Base-by-base conservation (phyloP, 2,329 filamentous ascomycete genomes). In the Sporothrix schenckii region DNA sequence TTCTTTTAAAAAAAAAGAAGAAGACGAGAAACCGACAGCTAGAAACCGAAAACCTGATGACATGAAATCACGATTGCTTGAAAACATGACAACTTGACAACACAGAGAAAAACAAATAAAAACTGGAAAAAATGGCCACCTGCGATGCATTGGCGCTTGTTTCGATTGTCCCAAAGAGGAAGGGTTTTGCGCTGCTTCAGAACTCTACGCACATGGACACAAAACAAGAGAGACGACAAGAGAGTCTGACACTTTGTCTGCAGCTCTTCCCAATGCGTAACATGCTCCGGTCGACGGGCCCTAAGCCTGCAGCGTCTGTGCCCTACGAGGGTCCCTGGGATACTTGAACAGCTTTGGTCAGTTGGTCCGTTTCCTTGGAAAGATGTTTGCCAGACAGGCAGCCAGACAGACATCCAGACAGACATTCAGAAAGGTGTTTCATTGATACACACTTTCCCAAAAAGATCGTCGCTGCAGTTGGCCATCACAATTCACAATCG, bases 141-240 rank as follows among this genome's bases (percentile, higher is more conserved):
- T 41, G 13, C 4, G 30, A 21, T 11, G 14, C 30, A 16, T 63
- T 21, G 58, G 68, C 68, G 56, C 27, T 49, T 69, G 68, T 69
- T 69, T 69, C 68, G 68, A 47, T 14, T 30, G n/a, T 30, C 68
- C 24, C 27, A 63, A 69, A 69, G 41, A 47, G 66, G 66, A 56
- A 68, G 56, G n/a, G 66, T 44, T 52, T 67, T 44, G 50, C 49
- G 63, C 63, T 61, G 34, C 41, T 65, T 49, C 60, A 30, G 53
- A 30, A 54, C 10, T 54, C 21, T 5, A 3, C 14, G 54, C 6
- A 56, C 27, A 56, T 24, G 14, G 24, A 24, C 5, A 56, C 14
- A 30, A n/a, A 30, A 16, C 2, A 56, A 56, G n/a, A 41, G 54
- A 30, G 39, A 19, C 41, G 54, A 21, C 34, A 7, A 24, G 34